These are phyloP conservation scores for Cryptococcus wingfieldii DNA, from an alignment of 1,284 basidiomycete species.

Conservation along the genomic window DNA sequence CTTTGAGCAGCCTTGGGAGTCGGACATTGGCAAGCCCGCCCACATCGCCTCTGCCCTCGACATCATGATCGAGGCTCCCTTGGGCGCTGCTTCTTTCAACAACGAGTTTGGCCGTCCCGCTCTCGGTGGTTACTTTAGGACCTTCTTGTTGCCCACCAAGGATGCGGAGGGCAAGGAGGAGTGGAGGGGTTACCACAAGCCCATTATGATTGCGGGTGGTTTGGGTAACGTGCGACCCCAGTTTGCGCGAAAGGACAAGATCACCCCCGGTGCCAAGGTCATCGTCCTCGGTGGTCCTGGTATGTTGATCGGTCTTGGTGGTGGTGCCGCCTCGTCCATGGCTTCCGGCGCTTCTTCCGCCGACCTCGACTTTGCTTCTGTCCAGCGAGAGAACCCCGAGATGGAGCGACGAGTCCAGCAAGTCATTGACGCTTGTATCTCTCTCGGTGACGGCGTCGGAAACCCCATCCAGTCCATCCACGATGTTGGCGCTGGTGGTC, in stretches of 20 bases:
- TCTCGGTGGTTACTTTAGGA: constrained; percentile 73
- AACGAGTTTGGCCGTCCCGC: constrained; percentile 97
- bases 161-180: constrained; percentile 56
- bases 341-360: constrained; percentile 81
- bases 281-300: constrained; percentile 96
- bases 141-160: constrained; percentile 71
- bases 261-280: constrained; percentile 74
- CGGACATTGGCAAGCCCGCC: constrained; percentile 72
- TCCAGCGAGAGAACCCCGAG: constrained; percentile 96
- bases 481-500: constrained; percentile 94
- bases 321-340: constrained; percentile 92
- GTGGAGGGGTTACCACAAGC: constrained; percentile 91
- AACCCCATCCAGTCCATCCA: constrained; percentile 96
- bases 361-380: constrained; percentile 93
- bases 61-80: constrained; percentile 95
- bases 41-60: constrained; percentile 92
- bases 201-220: constrained; percentile 98
- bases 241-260: constrained; percentile 71
- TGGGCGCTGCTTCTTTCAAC: constrained; percentile 94
- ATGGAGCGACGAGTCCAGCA: constrained; percentile 97
- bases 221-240: constrained; percentile 84
- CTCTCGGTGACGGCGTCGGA: constrained; percentile 53
- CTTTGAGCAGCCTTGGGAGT: constrained; percentile 86
- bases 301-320: constrained; percentile 93
- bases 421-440: constrained; percentile 88